phyloP scores from a whole-genome alignment of 345 rosid species.

The Raphanus sativus region DNA sequence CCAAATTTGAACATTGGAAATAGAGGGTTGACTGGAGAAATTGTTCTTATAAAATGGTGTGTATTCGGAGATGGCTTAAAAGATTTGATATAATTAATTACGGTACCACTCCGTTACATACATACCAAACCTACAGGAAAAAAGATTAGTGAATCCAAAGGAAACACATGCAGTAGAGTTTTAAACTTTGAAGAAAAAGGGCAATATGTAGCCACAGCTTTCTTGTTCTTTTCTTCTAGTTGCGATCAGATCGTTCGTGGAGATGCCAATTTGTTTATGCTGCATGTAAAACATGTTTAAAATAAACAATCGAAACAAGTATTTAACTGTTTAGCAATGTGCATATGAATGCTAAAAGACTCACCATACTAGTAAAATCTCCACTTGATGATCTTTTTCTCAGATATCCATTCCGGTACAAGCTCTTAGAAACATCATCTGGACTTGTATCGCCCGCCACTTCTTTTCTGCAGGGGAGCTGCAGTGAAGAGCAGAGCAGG shows the following conservation, averaged over 20 bases:
- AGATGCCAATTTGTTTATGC: neutral
- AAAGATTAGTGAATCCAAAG: too few relatives aligned
- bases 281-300: neutral
- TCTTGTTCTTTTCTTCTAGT: neutral
- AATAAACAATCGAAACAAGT: neutral
- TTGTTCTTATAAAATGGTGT: neutral
- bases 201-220: too few relatives aligned
- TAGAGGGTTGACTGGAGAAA: neutral
- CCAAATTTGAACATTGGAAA: neutral
- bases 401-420: constrained; percentile 84
- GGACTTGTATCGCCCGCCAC: too few relatives aligned
- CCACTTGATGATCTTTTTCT: constrained; percentile 63
- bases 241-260: neutral
- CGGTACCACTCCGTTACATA: neutral
- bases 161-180: too few relatives aligned
- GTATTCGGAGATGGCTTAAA: neutral
- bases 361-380: constrained; percentile 67
- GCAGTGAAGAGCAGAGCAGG: too few relatives aligned
- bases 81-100: neutral
- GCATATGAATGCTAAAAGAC: constrained; percentile 4
- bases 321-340: neutral
- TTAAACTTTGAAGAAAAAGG: too few relatives aligned
- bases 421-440: constrained; percentile 13
- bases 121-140: neutral
- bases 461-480: too few relatives aligned